Evolutionary conservation across 345 rosid species (phyloP).

Genomic region (Populus tremula): DNA sequence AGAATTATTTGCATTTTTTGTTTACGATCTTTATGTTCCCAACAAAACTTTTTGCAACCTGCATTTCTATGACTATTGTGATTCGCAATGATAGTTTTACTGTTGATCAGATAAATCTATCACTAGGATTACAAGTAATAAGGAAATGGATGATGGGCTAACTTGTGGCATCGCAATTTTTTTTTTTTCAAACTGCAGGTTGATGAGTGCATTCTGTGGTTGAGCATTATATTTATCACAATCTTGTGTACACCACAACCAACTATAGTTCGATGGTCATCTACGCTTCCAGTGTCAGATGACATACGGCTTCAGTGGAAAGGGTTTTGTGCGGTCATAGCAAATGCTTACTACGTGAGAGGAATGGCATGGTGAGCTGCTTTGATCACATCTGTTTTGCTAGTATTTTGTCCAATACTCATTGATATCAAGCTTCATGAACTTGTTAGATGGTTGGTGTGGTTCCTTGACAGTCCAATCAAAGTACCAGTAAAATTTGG

Average conservation of each 20-base stretch:
- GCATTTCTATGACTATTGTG: not conserved
- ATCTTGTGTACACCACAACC: conserved; percentile 96
- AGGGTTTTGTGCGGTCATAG: conserved; percentile 90
- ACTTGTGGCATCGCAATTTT: not conserved
- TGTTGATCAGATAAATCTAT: not conserved
- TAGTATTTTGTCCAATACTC: not conserved
- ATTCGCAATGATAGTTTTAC: not conserved
- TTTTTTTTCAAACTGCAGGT: conserved; percentile 40
- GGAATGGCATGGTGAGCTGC: conserved; percentile 92
- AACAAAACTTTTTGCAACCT: not conserved
- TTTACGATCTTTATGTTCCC: not conserved
- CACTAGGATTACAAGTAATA: not conserved
- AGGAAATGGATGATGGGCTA: not conserved
- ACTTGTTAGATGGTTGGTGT: not conserved
- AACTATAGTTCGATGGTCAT: conserved; percentile 83
- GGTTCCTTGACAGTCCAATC: not conserved
- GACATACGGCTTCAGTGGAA: conserved; percentile 62
- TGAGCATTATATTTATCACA: conserved; percentile 83
- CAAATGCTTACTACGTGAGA: conserved; percentile 72
- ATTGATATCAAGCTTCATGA: not conserved
- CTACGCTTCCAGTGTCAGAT: conserved; percentile 61
- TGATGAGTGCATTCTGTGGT: conserved; percentile 85
- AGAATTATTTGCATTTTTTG: not conserved
- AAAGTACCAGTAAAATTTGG: too few species aligned
- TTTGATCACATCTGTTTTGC: not conserved